phyloP scores from a whole-genome alignment of 768 basidiomycete species.

The Tephrocybe rancida region DNA sequence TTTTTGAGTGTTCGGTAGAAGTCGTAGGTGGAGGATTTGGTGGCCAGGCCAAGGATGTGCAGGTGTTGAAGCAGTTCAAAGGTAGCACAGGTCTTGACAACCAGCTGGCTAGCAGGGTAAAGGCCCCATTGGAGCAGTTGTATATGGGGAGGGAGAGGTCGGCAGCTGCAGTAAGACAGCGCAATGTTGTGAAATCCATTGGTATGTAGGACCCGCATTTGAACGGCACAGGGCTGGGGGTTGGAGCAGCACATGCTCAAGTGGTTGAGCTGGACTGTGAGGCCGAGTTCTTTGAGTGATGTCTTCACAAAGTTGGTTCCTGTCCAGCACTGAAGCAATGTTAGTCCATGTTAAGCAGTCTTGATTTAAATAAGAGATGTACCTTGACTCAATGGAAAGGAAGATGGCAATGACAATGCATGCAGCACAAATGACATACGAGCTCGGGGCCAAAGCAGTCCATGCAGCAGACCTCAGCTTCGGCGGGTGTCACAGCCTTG shows the following conservation, averaged over 20 bases:
- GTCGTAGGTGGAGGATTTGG: conserved; percentile 32
- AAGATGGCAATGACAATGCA: conserved; percentile 1
- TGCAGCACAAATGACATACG: conserved; percentile 5
- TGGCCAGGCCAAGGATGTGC: conserved; percentile 24
- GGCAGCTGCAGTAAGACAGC: conserved; percentile 19
- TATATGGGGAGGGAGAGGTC: background rate
- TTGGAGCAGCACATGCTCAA: background rate
- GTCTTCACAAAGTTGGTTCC: too few species aligned
- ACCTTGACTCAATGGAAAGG: too few species aligned
- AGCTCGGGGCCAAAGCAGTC: conserved; percentile 16
- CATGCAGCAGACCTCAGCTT: conserved; percentile 1
- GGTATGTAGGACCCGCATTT: conserved; percentile 16
- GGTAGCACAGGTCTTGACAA: conserved; percentile 25
- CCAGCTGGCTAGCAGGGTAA: conserved; percentile 20
- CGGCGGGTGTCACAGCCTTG: background rate
- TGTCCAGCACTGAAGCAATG: too few species aligned
- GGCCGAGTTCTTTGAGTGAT: conserved; percentile 4
- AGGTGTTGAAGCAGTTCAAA: conserved; percentile 26
- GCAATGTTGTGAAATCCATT: conserved; percentile 21
- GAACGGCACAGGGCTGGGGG: conserved; percentile 1
- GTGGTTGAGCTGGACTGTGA: conserved; percentile 18
- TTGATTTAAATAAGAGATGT: too few species aligned
- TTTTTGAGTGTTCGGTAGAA: conserved; percentile 28
- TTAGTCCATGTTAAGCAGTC: too few species aligned
- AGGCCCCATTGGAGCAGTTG: conserved; percentile 24